A percentile compares a stretch with the other conserved stretches of the same genome.
Evolutionary conservation across 2,329 filamentous ascomycete genomes (phyloP).

Genomic region (Pyricularia pennisetigena): DNA sequence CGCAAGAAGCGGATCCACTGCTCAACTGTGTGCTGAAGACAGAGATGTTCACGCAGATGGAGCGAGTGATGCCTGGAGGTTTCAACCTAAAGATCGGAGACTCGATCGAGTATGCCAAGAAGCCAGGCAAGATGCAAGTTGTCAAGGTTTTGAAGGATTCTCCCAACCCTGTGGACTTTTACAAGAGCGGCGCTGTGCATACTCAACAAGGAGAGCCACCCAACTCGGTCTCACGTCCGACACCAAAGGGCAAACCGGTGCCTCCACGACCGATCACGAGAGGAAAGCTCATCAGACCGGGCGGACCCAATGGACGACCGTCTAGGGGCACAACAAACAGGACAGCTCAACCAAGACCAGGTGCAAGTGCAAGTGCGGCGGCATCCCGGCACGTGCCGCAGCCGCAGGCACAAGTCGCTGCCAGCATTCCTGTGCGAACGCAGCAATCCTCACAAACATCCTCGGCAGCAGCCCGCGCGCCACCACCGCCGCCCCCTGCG

Average conservation of each 20-base stretch:
- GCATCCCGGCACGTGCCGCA: conserved; percentile 15
- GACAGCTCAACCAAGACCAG: conserved; percentile 31
- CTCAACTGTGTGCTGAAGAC: conserved; percentile 93
- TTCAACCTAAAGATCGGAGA: conserved; percentile 78
- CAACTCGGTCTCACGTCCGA: conserved; percentile 72
- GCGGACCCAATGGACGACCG: conserved; percentile 73
- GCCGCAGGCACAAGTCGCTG: conserved; percentile 13
- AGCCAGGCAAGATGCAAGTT: conserved; percentile 80
- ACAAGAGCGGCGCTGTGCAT: conserved; percentile 90
- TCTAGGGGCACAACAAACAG: conserved; percentile 52
- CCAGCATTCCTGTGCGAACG: conserved; percentile 37
- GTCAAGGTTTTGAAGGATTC: conserved; percentile 91
- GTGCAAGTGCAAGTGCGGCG: conserved; percentile 23
- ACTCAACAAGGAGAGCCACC: conserved; percentile 76
- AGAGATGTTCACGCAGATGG: conserved; percentile 90
- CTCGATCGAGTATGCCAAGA: conserved; percentile 91
- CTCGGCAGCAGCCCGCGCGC: conserved; percentile 40
- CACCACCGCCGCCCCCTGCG: conserved; percentile 59
- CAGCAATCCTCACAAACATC: conserved; percentile 38
- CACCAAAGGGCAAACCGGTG: conserved; percentile 78
- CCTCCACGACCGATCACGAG: conserved; percentile 84
- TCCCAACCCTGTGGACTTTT: conserved; percentile 64
- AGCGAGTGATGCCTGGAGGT: conserved; percentile 66
- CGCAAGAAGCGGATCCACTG: conserved; percentile 87
- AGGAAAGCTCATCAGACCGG: conserved; percentile 84